Evolutionary conservation across 202 grass and related monocot genomes (phyloP), one percentile per base, ranked within the genome.

Genomic region (Alloteropsis angusta): DNA sequence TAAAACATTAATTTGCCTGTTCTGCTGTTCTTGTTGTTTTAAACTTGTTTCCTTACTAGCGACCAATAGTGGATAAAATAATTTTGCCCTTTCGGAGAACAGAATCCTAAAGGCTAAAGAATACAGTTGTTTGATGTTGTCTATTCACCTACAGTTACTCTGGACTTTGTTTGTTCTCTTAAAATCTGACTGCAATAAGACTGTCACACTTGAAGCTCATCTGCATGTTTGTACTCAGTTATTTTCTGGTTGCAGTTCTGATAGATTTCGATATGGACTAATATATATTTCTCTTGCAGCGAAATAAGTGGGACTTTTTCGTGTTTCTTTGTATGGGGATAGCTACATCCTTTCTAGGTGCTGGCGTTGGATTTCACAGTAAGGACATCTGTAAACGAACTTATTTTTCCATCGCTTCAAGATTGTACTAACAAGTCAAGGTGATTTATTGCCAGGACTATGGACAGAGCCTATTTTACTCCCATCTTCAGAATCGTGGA

Each of bases 301-400:
- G 80, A 78, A 99, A 99, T 80, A 95, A 87, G 64, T 86, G 96
- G 88, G 92, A 99, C 63, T 99, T 99, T 73, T 93, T 99, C 42
- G 68, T 93, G 19, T 96, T 96, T 84, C 77, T 99, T 77, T 96
- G 92, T 77, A 93, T 96, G 92, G 90, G 90, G 65, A 87, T 87
- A 57, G 65, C 76, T 52, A 84, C 92, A 84, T 74, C 85, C 45
- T 74, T 93, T 68, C 38, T 96, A 19, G 84, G 81, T 70, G 92
- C 85, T 85, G 72, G 72, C 2, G 43, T 91, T 71, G 92, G 85
- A 71, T 85, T 95, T 68, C 86, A 95, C 57, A 88, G 96, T 96
- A 87, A 90, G 91, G 50, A 85, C 15, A 49, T 75, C 45, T 25
- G 50, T 85, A 70, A 72, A 83, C 69, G 39, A 16, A 44, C 18